Evolutionary conservation across 805 yeast genomes (phyloP), one percentile per base, ranked within the genome.

Genomic region (Candida takata): DNA sequence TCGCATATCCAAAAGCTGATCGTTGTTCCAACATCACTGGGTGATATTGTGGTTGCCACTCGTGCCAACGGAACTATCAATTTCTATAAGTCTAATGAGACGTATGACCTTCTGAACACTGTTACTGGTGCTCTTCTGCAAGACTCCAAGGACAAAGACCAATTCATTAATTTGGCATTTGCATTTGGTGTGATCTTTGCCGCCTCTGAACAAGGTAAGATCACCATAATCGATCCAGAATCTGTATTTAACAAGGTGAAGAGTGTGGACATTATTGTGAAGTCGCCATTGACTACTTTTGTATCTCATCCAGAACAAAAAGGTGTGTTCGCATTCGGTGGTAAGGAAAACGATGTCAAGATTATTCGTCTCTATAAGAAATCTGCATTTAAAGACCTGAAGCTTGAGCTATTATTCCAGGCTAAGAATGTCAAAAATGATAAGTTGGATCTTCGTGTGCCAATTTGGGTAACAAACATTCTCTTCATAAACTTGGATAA

Each of bases 341-440:
- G 97, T 20, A 75, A 84, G 51, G 94, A 87, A 48, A 77, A 77
- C 40, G 88, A 84, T 54, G 60, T 84, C 5, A 72, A 72, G 34
- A 59, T 79, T 15, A 55, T 72, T 8, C 40, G 43, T 19, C 33
- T 38, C 11, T 37, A 42, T 20, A 18, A 29, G 4, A 16, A 31
- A 6, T 27, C 14, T 8, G 24, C 39, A 4, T 34, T 40, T 2
- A 42, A 47, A 4, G 49, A 56, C 6, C 15, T 46, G 16, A 36
- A 52, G 31, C 47, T 58, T 42, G 51, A 57, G 16, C 45, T 55
- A 2, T 42, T 81, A 5, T 88, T 82, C 69, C 67, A 71, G 45
- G 95, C 82, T 3, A 83, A 83, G 53, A 86, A 86, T 55, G 95
- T 86, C n/a, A 75, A 80, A 41, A 79, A 84, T 48, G 84, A 82